Evolutionary conservation across 2,329 filamentous ascomycete genomes (phyloP), one percentile per base, ranked within the genome.

Genomic region (Colletotrichum theobromicola): DNA sequence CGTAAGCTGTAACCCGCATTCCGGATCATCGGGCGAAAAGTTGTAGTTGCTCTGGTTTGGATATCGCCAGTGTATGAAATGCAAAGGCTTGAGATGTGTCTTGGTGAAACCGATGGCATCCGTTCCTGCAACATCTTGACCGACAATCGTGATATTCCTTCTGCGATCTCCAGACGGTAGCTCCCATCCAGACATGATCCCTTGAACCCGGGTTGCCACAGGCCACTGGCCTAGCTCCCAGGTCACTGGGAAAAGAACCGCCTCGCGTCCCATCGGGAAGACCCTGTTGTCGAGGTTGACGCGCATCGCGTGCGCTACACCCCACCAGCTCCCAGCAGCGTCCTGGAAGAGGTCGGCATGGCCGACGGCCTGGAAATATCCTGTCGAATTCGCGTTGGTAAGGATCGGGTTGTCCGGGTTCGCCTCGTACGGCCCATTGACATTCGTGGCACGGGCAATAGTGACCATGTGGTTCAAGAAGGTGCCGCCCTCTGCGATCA

Each of bases 361-460:
- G n/a, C 50, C 50, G 24, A 2, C 50, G 15, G 50, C 24, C 24
- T 55, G 50, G 1, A 55, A 55, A 26, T 55, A 55, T 2, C 24
- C 50, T 9, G 50, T 55, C 15, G 21, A 24, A 26, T 55, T 55
- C 6, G n/a, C 12, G 24, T 16, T 55, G 5, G 50, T 55, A 55
- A 55, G 50, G 0, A 55, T 26, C 13, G 50, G 50, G 50, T 55
- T 55, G 50, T 55, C 4, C 15, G 50, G 21, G 3, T 55, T 55
- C 12, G n/a, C 24, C 50, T 55, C 50, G 50, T 55, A 55, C 7
- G 50, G 50, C 1, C 50, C 50, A n/a, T 55, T 24, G n/a, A 55
- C 0, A 26, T 10, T 26, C 50, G 0, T 55, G 0, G 50, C n/a
- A 16, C 50, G 50, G 24, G 50, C 21, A 0, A 26, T 55, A 6